These are phyloP conservation scores for Alternaria atra DNA, from an alignment of 2,329 filamentous ascomycete genomes.

Conservation along the genomic window DNA sequence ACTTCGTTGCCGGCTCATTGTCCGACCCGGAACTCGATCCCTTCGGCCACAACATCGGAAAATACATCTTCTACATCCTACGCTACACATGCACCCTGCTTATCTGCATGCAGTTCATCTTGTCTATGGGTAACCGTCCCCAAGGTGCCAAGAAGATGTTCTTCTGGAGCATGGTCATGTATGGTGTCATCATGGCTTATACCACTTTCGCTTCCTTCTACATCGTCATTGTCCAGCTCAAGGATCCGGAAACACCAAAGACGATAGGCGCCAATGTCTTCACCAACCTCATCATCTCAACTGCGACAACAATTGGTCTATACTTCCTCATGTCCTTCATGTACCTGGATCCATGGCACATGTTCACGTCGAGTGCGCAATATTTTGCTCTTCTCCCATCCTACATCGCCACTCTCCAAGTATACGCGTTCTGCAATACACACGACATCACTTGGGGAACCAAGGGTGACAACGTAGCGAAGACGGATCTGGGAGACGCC, in stretches of 20 bases:
- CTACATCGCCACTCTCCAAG: constrained; percentile 97
- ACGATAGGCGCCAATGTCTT: constrained; percentile 85
- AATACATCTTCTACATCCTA: constrained; percentile 84
- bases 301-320: constrained; percentile 86
- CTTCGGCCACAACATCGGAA: constrained; percentile 86
- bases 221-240: constrained; percentile 85
- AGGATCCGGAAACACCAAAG: constrained; percentile 60
- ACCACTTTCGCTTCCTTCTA: constrained; percentile 89
- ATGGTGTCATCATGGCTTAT: constrained; percentile 93
- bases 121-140: constrained; percentile 94
- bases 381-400: constrained; percentile 92
- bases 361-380: constrained; percentile 90
- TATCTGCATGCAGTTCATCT: constrained; percentile 94
- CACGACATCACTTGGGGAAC: constrained; percentile 99
- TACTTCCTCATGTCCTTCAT: constrained; percentile 97
- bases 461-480: constrained; percentile 95
- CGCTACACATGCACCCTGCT: constrained; percentile 86
- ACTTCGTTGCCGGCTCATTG: constrained; percentile 93
- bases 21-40: constrained; percentile 83
- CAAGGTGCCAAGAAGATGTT: constrained; percentile 95
- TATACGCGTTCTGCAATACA: constrained; percentile 99
- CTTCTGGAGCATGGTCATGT: constrained; percentile 86
- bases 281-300: constrained; percentile 91
- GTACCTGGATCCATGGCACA: constrained; percentile 98
- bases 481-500: constrained; percentile 90